These are phyloP conservation scores for Ambrosiella xylebori DNA, from an alignment of 2,329 filamentous ascomycete genomes.

Conservation along the genomic window DNA sequence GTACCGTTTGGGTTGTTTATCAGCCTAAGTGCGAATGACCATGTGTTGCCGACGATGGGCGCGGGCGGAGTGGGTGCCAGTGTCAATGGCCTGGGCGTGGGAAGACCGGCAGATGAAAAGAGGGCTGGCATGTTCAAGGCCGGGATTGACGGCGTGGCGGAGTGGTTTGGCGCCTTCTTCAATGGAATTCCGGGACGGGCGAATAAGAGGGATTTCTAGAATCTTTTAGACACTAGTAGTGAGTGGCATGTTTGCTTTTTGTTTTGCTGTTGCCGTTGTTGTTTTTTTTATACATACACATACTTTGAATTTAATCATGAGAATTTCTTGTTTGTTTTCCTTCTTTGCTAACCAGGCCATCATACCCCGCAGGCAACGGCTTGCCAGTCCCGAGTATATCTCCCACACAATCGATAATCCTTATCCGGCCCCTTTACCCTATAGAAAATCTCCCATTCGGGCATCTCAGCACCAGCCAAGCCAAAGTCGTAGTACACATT, in stretches of 20 bases:
- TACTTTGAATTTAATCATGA: no score
- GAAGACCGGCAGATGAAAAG: constrained; percentile 19
- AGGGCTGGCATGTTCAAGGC: constrained; percentile 51
- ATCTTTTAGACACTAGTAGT: neutral
- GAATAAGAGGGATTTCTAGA: neutral
- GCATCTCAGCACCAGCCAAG: constrained; percentile 39
- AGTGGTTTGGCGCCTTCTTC: neutral
- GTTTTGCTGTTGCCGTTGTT: neutral
- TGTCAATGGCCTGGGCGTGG: neutral
- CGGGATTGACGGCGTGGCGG: constrained; percentile 31
- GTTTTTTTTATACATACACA: neutral
- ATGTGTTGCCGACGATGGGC: constrained; percentile 84
- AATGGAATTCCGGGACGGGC: neutral
- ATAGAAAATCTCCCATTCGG: constrained; percentile 43
- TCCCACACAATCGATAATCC: constrained; percentile 46
- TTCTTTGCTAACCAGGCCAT: neutral
- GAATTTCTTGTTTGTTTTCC: neutral
- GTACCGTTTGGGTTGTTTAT: constrained; percentile 93
- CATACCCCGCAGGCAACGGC: neutral
- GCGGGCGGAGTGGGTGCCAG: constrained; percentile 28
- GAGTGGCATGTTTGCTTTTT: no score
- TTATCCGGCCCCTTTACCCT: constrained; percentile 55
- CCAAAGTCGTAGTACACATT: constrained; percentile 51
- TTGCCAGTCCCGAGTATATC: constrained; percentile 26
- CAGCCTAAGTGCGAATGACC: constrained; percentile 82